These are phyloP conservation scores for Amyloporia xantha DNA, from an alignment of 768 basidiomycete species.

Conservation along the genomic window DNA sequence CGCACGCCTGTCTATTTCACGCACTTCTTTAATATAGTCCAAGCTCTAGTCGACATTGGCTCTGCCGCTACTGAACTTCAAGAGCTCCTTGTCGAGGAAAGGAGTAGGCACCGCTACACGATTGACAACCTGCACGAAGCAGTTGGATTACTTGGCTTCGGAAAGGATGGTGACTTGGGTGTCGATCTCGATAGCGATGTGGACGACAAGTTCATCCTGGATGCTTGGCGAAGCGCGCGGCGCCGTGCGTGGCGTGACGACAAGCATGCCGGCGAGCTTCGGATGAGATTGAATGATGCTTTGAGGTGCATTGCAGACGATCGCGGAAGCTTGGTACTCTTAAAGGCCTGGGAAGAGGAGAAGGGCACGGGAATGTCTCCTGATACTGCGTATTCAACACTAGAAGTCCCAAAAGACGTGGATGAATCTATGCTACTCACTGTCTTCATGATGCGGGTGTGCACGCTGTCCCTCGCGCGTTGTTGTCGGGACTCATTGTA, in stretches of 20 bases:
- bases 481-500: constrained; percentile 1
- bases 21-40: constrained; percentile 44
- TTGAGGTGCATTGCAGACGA: constrained; percentile 63
- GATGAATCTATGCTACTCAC: constrained; percentile 76
- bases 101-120: constrained; percentile 58
- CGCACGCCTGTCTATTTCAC: constrained; percentile 61
- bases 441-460: constrained; percentile 64
- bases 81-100: constrained; percentile 54
- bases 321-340: constrained; percentile 44
- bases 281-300: constrained; percentile 58
- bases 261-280: constrained; percentile 36
- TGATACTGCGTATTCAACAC: constrained; percentile 60
- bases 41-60: constrained; percentile 41
- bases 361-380: constrained; percentile 59
- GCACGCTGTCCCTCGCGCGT: constrained; percentile 20
- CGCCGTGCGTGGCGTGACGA: constrained; percentile 48
- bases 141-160: constrained; percentile 56
- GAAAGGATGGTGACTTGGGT: constrained; percentile 45
- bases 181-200: constrained; percentile 71
- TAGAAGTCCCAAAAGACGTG: constrained; percentile 64
- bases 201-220: constrained; percentile 60
- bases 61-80: constrained; percentile 46
- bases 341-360: constrained; percentile 45
- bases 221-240: constrained; percentile 60
- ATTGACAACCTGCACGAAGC: constrained; percentile 46